phyloP scores from a whole-genome alignment of 2,329 filamentous ascomycete genomes.

The Aquanectria penicillioides region DNA sequence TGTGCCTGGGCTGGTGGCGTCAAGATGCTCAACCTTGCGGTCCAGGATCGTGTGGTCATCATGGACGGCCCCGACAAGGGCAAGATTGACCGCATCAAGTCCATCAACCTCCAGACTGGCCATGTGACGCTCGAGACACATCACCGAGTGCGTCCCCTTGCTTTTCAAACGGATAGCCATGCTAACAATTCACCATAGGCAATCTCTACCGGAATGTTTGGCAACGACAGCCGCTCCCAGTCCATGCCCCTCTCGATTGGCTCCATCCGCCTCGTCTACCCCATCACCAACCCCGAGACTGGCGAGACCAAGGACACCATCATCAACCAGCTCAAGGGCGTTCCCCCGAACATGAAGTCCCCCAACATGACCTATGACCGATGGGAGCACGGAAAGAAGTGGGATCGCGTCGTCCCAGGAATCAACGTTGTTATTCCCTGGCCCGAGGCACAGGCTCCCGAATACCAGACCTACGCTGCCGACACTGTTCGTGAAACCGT shows the following conservation, averaged over 20 bases:
- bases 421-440: slow-evolving; percentile 80
- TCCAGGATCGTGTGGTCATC: slow-evolving; percentile 84
- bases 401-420: slow-evolving; percentile 72
- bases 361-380: slow-evolving; percentile 54
- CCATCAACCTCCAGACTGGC: slow-evolving; percentile 64
- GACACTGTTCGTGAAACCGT: slow-evolving; percentile 84
- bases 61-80: slow-evolving; percentile 82
- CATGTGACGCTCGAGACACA: slow-evolving; percentile 69
- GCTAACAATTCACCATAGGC: slow-evolving; percentile 34
- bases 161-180: neutral
- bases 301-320: slow-evolving; percentile 77
- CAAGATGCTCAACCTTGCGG: slow-evolving; percentile 69
- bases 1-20: slow-evolving; percentile 66
- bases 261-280: slow-evolving; percentile 83
- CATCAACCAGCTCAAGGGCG: slow-evolving; percentile 74
- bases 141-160: slow-evolving; percentile 67
- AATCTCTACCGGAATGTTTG: slow-evolving; percentile 45
- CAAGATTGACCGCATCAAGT: slow-evolving; percentile 78
- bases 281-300: slow-evolving; percentile 73
- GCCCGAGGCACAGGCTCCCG: slow-evolving; percentile 66
- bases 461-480: slow-evolving; percentile 62
- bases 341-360: slow-evolving; percentile 58
- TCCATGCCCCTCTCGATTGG: slow-evolving; percentile 69
- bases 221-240: slow-evolving; percentile 42
- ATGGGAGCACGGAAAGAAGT: slow-evolving; percentile 54